Base-by-base conservation (phyloP, 495 filamentous ascomycete genomes). In the Penicillium crystallinum region DNA sequence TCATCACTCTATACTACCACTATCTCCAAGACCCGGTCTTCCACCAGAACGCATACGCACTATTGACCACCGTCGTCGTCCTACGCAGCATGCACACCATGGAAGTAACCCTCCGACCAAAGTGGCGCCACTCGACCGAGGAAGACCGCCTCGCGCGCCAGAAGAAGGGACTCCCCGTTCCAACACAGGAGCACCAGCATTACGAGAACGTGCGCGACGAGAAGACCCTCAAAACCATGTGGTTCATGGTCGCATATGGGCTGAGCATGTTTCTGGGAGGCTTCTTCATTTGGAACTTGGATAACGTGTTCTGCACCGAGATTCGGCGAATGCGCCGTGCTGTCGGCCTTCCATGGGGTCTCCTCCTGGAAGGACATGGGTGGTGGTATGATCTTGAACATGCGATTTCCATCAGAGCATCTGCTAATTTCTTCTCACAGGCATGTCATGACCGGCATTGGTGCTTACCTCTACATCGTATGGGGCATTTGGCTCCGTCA, bases 1-100 rank as follows among this genome's bases (percentile, higher is more conserved):
- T 90, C 63, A 93, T 96, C 67, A 95, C 91, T 66, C 75, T 87
- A 2, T 95, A 92, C 68, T 98, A 98, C 69, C 91, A 97, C 60
- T 86, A 91, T 63, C 85, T 96, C 10, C 90, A 96, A 66, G 85
- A 97, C 61, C 93, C 93, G 0, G 75, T 82, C 0, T 98, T 97
- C 69, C 93, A 98, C 67, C 93, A 97, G 65, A 86, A 85, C 53
- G 87, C 85, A 10, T 97, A 95, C 59, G 90, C 85, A 2, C 53
- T 91, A 5, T 68, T 98, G n/a, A 96, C 91, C 0, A 74, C 78
- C 3, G 65, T 85, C 14, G 83, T 96, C 18, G 75, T 96, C n/a
- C 68, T 87, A 42, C 83, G 90, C 15, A 86, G 82, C 54, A 88
- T 96, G 78, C 91, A 88, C 59, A 83, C 92, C n/a, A 95, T 96